Conservation (phyloP, 495 filamentous ascomycete species). For the Aspergillus ellipticus region DNA sequence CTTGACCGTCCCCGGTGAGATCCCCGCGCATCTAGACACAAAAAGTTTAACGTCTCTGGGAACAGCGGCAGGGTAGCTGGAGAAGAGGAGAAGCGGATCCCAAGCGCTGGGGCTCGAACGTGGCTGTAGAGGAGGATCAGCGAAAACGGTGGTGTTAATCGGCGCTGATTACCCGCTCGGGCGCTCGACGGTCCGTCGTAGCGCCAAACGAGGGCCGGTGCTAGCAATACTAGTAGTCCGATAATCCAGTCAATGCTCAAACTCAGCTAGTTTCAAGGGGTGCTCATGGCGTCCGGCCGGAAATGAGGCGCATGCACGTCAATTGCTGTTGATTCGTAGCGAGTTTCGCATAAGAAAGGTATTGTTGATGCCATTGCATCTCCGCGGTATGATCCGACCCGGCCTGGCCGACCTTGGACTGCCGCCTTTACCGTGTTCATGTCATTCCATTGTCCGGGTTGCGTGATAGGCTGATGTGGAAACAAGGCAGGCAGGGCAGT, state of each 20-base stretch:
- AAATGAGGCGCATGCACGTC: not conserved
- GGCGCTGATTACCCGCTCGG: not conserved
- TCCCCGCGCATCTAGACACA: not conserved
- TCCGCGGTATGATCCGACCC: not conserved
- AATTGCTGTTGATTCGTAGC: not conserved
- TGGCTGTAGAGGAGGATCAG: slow-evolving; percentile 7
- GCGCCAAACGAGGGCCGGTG: not conserved
- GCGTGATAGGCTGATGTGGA: not conserved
- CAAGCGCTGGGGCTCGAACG: slow-evolving; percentile 6
- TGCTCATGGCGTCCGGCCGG: not conserved
- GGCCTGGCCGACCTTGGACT: not conserved
- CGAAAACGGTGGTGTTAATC: slow-evolving; percentile 2
- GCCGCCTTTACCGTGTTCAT: not conserved
- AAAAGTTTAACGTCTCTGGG: not conserved
- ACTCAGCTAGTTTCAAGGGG: slow-evolving; percentile 4
- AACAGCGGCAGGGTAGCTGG: not conserved
- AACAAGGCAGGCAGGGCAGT: not conserved
- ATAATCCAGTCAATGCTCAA: slow-evolving; percentile 1
- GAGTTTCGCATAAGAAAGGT: not conserved
- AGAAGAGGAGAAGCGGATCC: not conserved
- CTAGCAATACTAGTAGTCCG: slow-evolving; percentile 4
- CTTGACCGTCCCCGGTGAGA: not conserved
- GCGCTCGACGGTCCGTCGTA: slow-evolving; percentile 3
- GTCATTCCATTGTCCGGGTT: not conserved
- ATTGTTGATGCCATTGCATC: not conserved